A percentile compares a stretch with the other conserved stretches of the same genome.
Conservation (phyloP, 2,329 filamentous ascomycete species). For the Aspergillus viridinutans region DNA sequence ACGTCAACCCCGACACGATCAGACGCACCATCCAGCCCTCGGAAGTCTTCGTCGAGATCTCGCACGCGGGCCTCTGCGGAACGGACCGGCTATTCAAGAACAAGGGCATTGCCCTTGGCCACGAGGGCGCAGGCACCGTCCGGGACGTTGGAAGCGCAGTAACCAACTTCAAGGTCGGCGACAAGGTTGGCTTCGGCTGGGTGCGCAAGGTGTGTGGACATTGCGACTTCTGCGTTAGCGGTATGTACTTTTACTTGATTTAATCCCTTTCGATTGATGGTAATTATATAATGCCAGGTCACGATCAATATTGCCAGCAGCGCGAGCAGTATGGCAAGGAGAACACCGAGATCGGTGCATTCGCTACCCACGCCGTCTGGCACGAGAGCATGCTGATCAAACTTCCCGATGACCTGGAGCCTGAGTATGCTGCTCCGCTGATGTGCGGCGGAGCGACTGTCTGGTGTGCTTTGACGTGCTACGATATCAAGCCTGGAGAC, state of each 20-base stretch:
- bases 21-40: conserved; percentile 6
- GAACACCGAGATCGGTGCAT: conserved; percentile 27
- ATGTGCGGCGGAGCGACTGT: conserved; percentile 12
- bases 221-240: conserved; percentile 28
- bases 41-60: conserved; percentile 18
- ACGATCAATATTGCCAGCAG: conserved; percentile 22
- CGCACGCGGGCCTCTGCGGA: conserved; percentile 21
- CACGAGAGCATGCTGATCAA: conserved; percentile 8
- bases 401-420: not conserved
- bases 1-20: conserved; percentile 8
- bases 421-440: conserved; percentile 6
- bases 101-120: conserved; percentile 39
- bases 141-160: conserved; percentile 44
- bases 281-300: not conserved
- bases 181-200: conserved; percentile 31
- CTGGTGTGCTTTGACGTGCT: conserved; percentile 6
- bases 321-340: conserved; percentile 23
- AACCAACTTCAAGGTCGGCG: conserved; percentile 42
- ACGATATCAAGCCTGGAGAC: conserved; percentile 6
- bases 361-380: conserved; percentile 29
- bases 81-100: conserved; percentile 19
- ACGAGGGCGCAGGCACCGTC: conserved; percentile 52
- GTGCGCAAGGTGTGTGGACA: conserved; percentile 24
- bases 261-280: not conserved
- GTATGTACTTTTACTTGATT: conserved; percentile 2